Conservation (phyloP, 768 basidiomycete genomes). For the Termitomyces sp. region DNA sequence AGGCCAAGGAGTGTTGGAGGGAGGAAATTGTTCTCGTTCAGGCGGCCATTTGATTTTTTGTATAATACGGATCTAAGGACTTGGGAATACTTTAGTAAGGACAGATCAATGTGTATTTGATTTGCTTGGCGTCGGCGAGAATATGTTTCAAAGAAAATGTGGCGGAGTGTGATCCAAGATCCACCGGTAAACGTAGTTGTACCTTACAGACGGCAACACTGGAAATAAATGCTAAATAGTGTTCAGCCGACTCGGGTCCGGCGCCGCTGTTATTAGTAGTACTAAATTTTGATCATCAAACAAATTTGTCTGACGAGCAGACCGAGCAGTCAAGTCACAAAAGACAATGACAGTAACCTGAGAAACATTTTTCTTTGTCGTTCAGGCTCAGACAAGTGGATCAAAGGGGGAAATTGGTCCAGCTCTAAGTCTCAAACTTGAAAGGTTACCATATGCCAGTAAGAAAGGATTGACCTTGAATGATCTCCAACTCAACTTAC, state of each 20-base stretch:
- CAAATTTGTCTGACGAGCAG: background rate
- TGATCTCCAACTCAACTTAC: background rate
- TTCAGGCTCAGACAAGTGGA: background rate
- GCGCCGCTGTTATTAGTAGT: no score
- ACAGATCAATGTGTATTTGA: background rate
- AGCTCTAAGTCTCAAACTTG: no score
- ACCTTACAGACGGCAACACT: background rate
- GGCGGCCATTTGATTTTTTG: slow-evolving; percentile 55
- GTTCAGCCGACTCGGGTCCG: background rate
- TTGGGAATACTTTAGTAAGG: background rate
- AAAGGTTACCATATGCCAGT: background rate
- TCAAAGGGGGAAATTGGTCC: background rate
- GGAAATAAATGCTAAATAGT: background rate
- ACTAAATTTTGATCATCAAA: background rate
- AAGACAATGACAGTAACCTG: background rate
- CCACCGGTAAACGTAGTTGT: background rate
- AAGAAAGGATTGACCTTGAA: background rate
- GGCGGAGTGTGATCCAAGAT: background rate
- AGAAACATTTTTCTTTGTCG: background rate
- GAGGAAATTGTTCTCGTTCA: slow-evolving; percentile 78
- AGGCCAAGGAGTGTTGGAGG: slow-evolving; percentile 54
- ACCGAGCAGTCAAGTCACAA: background rate
- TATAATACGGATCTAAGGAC: background rate
- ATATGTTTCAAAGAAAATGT: background rate
- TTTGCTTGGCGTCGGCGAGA: background rate